phyloP scores from a whole-genome alignment of 352 stramenopile genomes.

The Globisporangium radiosum region DNA sequence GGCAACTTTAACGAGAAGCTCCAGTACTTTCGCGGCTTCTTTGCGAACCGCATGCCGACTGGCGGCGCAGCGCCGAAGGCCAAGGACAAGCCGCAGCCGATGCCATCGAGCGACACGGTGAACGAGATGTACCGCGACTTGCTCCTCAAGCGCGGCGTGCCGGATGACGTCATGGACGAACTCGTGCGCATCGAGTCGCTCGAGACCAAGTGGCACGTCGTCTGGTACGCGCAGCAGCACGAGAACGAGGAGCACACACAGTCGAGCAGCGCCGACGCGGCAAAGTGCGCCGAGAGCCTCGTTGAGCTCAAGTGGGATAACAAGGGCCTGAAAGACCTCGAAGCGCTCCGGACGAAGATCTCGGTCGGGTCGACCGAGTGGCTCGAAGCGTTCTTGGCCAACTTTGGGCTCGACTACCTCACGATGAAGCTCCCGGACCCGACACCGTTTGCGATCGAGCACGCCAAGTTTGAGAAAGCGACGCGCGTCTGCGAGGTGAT shows the following conservation, averaged over 20 bases:
- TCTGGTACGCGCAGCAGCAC: slow-evolving; percentile 81
- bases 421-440: slow-evolving; percentile 83
- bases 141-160: slow-evolving; percentile 70
- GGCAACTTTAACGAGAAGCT: slow-evolving; percentile 83
- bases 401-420: slow-evolving; percentile 78
- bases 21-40: slow-evolving; percentile 83
- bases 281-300: slow-evolving; percentile 64
- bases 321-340: slow-evolving; percentile 65
- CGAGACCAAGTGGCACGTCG: slow-evolving; percentile 84
- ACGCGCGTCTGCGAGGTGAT: slow-evolving; percentile 72
- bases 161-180: slow-evolving; percentile 81
- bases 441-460: slow-evolving; percentile 74
- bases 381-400: slow-evolving; percentile 64
- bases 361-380: slow-evolving; percentile 63
- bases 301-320: slow-evolving; percentile 84
- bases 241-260: slow-evolving; percentile 66
- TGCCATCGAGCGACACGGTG: slow-evolving; percentile 59
- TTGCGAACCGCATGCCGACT: slow-evolving; percentile 73
- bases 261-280: slow-evolving; percentile 46
- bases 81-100: slow-evolving; percentile 57
- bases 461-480: slow-evolving; percentile 74
- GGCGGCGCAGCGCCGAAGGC: slow-evolving; percentile 52
- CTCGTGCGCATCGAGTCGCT: slow-evolving; percentile 75
- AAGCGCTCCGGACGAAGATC: slow-evolving; percentile 66
- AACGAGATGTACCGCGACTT: slow-evolving; percentile 84